Evolutionary conservation across 768 basidiomycete genomes (phyloP).

Genomic region (Peribolospora baueri): DNA sequence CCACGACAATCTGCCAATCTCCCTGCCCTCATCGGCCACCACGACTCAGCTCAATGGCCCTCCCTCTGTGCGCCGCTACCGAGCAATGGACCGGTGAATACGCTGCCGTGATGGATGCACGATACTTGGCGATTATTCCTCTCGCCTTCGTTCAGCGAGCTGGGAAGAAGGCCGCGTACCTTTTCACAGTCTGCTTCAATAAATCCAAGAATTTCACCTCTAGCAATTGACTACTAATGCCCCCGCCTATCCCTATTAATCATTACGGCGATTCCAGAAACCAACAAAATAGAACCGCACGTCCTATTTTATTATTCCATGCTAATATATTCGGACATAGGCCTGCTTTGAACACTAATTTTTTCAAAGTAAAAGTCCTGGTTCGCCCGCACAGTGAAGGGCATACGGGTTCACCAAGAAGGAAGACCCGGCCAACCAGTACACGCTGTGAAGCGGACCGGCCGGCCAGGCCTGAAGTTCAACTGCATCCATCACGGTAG

Average conservation of each 20-base stretch:
- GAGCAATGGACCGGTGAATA: too few species aligned
- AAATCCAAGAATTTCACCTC: conserved; percentile 71
- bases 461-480: conserved; percentile 32
- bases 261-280: conserved; percentile 59
- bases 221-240: conserved; percentile 57
- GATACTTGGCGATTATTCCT: too few species aligned
- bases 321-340: conserved; percentile 53
- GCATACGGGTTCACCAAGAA: conserved; percentile 46
- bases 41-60: too few species aligned
- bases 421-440: conserved; percentile 41
- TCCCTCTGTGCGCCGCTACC: too few species aligned
- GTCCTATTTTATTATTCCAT: conserved; percentile 64
- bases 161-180: too few species aligned
- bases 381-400: conserved; percentile 44
- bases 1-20: too few species aligned
- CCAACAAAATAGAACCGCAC: conserved; percentile 60
- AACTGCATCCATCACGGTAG: too few species aligned
- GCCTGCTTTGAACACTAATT: conserved; percentile 62
- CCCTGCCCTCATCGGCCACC: too few species aligned
- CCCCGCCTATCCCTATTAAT: conserved; percentile 62
- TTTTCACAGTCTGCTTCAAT: conserved; percentile 33
- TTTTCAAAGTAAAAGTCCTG: conserved; percentile 61
- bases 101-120: too few species aligned
- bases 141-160: too few species aligned
- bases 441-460: conserved; percentile 40